Base-by-base conservation (phyloP, 225 moss, liverwort and hornwort species). In the Neckera pumila region DNA sequence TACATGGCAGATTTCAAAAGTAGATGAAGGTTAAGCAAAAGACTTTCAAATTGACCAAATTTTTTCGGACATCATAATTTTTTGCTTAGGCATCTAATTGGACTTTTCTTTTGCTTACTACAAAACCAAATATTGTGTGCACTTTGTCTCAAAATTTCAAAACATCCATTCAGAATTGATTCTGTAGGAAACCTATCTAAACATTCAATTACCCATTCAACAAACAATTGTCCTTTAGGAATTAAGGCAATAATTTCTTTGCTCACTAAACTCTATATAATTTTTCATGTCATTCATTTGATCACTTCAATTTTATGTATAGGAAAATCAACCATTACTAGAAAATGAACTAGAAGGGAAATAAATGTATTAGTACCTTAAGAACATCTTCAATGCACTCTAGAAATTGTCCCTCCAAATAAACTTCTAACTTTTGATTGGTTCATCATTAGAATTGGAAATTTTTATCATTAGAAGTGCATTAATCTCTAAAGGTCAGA, bases 11-110 rank as follows among this genome's bases (percentile, higher is more conserved):
- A 8, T 40, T 69, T 69, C 12, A 23, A 67, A 40, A 69, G 2
- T 69, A 8, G 8, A 69, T 6, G 1, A 25, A 1, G 23, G 3
- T 23, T 14, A 25, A 70, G 25, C 25, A 25, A 38, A 70, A 14
- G 25, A 25, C 8, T 22, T 0, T 3, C 1, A 4, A 70, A 70
- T 8, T 23, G 6, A 4, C 2, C 4, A 12, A 67, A 12, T 2
- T 11, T 12, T 38, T 23, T 69, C 0, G 4, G 1, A 2, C 8
- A 38, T 2, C 4, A 70, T 40, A 70, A 38, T 11, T 40, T 69
- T 70, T 40, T 5, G 25, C 25, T 14, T 2, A 2, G 0, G 14
- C 14, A 40, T 70, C 2, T 0, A 0, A 40, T 70, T 12, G 3
- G 4, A 8, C 4, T 67, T 40, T 8, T 18, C 49, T 40, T 14